A percentile compares a stretch with the other conserved stretches of the same genome.
Conservation (phyloP, 176 grass and related monocot genomes). For the Eremochloa ophiuroides region DNA sequence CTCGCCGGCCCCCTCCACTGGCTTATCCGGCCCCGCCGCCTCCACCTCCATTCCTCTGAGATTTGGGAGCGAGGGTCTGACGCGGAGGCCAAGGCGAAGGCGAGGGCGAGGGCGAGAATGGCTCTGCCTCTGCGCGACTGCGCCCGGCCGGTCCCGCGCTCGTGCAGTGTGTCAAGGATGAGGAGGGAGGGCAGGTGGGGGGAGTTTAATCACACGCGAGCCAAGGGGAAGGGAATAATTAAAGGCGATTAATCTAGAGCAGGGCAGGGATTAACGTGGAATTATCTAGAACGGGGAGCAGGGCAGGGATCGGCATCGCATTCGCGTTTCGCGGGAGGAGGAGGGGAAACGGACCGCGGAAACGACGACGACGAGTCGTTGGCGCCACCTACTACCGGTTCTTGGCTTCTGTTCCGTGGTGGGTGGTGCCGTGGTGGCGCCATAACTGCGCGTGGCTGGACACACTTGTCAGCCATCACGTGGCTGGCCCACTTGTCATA, state of each 20-base stretch:
- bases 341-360: not conserved
- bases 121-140: no score
- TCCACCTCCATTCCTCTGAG: conserved; percentile 29
- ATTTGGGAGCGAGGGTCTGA: not conserved
- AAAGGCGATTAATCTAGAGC: not conserved
- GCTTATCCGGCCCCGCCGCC: conserved; percentile 1
- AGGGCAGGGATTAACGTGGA: not conserved
- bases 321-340: not conserved
- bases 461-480: not conserved
- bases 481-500: not conserved
- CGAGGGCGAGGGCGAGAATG: not conserved
- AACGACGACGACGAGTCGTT: not conserved
- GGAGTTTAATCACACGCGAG: not conserved
- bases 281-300: not conserved
- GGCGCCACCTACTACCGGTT: conserved; percentile 2
- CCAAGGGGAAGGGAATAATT: not conserved
- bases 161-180: not conserved
- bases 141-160: not conserved
- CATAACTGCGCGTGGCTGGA: not conserved
- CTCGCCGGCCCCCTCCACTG: not conserved
- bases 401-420: not conserved
- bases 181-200: not conserved
- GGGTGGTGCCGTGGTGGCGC: not conserved
- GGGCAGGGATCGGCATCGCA: not conserved
- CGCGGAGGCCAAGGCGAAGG: not conserved